These are phyloP conservation scores for Aspergillus ibericus DNA, from an alignment of 2,329 filamentous ascomycete genomes.

Conservation along the genomic window DNA sequence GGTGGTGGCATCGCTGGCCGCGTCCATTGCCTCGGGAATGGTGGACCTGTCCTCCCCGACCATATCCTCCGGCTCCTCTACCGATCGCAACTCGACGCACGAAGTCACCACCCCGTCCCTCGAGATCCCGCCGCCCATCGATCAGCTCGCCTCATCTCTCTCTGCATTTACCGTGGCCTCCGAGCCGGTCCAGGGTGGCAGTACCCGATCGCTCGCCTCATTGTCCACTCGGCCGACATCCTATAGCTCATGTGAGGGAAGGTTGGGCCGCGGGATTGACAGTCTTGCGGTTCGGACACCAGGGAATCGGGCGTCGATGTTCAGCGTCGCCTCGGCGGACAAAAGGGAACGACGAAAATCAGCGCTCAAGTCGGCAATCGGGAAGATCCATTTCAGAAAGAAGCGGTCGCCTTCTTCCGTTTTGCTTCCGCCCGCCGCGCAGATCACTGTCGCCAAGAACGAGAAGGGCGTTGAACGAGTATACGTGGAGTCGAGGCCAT, in stretches of 20 bases:
- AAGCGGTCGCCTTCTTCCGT: constrained; percentile 31
- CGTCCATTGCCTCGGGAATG: constrained; percentile 37
- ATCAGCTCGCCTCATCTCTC: constrained; percentile 32
- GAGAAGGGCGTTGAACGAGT: constrained; percentile 36
- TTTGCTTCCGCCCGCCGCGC: constrained; percentile 29
- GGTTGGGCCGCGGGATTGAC: constrained; percentile 17
- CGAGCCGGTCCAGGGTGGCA: constrained; percentile 30
- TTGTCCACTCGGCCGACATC: constrained; percentile 43
- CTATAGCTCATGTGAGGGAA: constrained; percentile 38
- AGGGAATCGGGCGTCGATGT: constrained; percentile 26
- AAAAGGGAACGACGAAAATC: constrained; percentile 33
- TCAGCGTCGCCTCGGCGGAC: constrained; percentile 28
- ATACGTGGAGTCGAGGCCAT: constrained; percentile 28
- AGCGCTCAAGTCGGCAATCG: constrained; percentile 37
- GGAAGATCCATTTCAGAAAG: constrained; percentile 38
- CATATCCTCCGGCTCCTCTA: constrained; percentile 34
- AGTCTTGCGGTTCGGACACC: constrained; percentile 17
- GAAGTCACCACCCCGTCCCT: constrained; percentile 30
- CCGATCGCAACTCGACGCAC: constrained; percentile 32
- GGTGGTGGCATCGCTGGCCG: constrained; percentile 35
- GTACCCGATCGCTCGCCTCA: constrained; percentile 40
- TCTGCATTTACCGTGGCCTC: constrained; percentile 35
- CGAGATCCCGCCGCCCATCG: constrained; percentile 24
- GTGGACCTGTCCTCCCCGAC: constrained; percentile 36
- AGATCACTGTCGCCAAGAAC: constrained; percentile 27